Conservation (phyloP, 805 yeast genomes). For the Candida arabinofermentans region DNA sequence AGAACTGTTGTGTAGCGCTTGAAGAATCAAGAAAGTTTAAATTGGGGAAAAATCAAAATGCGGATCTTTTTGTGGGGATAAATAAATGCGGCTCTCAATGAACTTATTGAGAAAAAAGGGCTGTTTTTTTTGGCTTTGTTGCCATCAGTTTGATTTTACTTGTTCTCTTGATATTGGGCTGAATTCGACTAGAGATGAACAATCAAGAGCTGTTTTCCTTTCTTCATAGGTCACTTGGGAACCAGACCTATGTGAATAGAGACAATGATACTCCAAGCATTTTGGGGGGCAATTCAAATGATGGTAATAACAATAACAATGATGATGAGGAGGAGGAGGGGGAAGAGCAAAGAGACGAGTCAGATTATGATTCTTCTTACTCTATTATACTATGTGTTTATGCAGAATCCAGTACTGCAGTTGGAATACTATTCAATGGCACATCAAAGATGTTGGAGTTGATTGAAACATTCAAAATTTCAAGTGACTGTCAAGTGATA, state of each 20-base stretch:
- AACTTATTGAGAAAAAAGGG: too few relatives aligned
- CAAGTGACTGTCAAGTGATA: conserved; percentile 1
- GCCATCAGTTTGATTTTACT: too few relatives aligned
- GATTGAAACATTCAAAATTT: conserved; percentile 4
- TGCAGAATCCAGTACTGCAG: neutral
- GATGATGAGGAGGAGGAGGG: neutral
- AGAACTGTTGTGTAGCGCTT: too few relatives aligned
- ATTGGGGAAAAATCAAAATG: too few relatives aligned
- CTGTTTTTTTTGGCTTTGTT: too few relatives aligned
- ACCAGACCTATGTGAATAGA: neutral
- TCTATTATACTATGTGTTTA: neutral
- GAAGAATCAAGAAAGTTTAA: too few relatives aligned
- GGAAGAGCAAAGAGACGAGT: neutral
- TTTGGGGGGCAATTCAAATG: too few relatives aligned
- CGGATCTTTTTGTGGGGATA: too few relatives aligned
- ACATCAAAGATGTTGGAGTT: neutral
- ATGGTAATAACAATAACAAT: too few relatives aligned
- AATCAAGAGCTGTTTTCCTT: neutral
- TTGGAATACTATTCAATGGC: conserved; percentile 2
- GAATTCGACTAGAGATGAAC: neutral
- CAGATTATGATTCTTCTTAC: neutral
- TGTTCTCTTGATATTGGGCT: too few relatives aligned
- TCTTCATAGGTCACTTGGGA: conserved; percentile 1
- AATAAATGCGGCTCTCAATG: too few relatives aligned
- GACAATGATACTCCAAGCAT: neutral